Conservation (phyloP, 805 yeast genomes). For the Candida odintsovae region DNA sequence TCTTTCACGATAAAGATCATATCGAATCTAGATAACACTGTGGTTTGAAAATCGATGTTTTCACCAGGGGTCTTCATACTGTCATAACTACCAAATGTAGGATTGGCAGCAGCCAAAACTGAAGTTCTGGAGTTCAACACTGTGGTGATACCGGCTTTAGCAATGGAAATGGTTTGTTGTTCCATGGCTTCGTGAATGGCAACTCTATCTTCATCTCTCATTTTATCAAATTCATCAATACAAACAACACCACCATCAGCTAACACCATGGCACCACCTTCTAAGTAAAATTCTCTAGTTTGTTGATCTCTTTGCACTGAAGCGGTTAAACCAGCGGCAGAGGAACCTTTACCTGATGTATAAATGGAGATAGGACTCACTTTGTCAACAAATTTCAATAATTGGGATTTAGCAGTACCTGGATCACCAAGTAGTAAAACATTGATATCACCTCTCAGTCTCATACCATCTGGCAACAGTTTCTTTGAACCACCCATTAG, state of each 20-base stretch:
- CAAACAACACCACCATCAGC: slow-evolving; percentile 99
- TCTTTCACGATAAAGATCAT: slow-evolving; percentile 97
- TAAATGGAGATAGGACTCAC: slow-evolving; percentile 92
- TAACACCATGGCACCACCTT: slow-evolving; percentile 99
- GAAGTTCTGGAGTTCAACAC: slow-evolving; percentile 94
- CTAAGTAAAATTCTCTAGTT: slow-evolving; percentile 88
- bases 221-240: slow-evolving; percentile 98
- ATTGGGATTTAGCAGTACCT: slow-evolving; percentile 97
- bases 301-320: slow-evolving; percentile 88
- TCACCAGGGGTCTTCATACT: slow-evolving; percentile 96
- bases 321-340: slow-evolving; percentile 99
- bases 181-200: slow-evolving; percentile 99
- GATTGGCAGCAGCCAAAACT: slow-evolving; percentile 97
- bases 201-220: slow-evolving; percentile 98
- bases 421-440: slow-evolving; percentile 95
- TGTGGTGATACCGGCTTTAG: slow-evolving; percentile 98
- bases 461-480: slow-evolving; percentile 89
- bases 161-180: slow-evolving; percentile 97
- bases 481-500: slow-evolving; percentile 94
- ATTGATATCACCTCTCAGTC: slow-evolving; percentile 95
- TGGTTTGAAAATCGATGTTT: slow-evolving; percentile 95
- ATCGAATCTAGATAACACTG: slow-evolving; percentile 94
- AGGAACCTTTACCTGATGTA: slow-evolving; percentile 98
- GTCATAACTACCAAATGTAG: slow-evolving; percentile 93
- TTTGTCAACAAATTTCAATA: slow-evolving; percentile 91